Evolutionary conservation across 2,329 filamentous ascomycete genomes (phyloP).

Genomic region (Aspergillus proliferans): DNA sequence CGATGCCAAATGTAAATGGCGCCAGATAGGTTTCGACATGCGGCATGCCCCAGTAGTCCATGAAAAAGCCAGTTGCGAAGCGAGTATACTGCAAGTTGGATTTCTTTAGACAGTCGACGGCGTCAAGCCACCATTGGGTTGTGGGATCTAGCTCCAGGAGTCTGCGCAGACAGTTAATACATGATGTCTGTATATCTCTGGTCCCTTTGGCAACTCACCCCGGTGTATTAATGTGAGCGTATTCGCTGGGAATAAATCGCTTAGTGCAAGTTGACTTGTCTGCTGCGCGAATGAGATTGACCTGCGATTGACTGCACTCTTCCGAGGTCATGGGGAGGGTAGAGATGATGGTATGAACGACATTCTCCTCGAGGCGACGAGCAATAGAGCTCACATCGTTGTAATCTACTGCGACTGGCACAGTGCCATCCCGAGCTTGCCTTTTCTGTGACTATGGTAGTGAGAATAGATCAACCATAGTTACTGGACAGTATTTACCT

Average conservation of each 20-base stretch:
- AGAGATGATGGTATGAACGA: constrained; percentile 43
- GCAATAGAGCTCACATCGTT: constrained; percentile 22
- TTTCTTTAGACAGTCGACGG: constrained; percentile 22
- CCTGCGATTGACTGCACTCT: constrained; percentile 26
- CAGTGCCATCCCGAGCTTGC: neutral
- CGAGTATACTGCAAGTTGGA: constrained; percentile 35
- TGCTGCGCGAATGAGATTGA: constrained; percentile 43
- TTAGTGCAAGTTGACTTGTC: constrained; percentile 32
- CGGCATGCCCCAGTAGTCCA: constrained; percentile 43
- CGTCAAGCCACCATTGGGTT: constrained; percentile 26
- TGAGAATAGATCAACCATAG: constrained; percentile 2
- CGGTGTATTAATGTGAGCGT: constrained; percentile 29
- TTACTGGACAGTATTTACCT: constrained; percentile 5
- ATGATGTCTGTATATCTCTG: too few species aligned
- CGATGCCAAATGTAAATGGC: constrained; percentile 38
- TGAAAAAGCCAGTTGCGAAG: constrained; percentile 40
- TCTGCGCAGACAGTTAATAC: constrained; percentile 4
- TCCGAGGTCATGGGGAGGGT: constrained; percentile 30
- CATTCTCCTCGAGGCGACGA: constrained; percentile 29
- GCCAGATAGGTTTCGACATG: constrained; percentile 33
- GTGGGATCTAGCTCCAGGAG: constrained; percentile 23
- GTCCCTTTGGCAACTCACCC: constrained; percentile 17
- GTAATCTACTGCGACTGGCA: constrained; percentile 22
- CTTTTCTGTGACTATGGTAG: neutral
- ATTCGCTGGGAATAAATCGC: constrained; percentile 42